phyloP scores from a whole-genome alignment of 2,329 filamentous ascomycete species.

The Scedosporium apiospermum region DNA sequence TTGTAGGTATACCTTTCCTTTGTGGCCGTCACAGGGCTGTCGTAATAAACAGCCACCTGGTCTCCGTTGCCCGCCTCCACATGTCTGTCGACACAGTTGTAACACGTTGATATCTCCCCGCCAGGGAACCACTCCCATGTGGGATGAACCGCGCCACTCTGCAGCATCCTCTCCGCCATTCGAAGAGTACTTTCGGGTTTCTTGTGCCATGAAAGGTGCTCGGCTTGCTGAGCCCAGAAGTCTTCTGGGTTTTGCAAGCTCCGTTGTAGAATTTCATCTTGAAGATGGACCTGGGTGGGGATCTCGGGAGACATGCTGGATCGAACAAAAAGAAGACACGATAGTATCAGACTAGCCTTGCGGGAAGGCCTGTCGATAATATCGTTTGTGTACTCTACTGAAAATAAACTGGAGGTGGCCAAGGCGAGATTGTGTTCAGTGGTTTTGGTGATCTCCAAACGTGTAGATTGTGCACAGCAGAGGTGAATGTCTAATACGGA shows the following conservation, averaged over 20 bases:
- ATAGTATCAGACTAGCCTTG: too few species aligned
- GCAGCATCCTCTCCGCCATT: slow-evolving; percentile 52
- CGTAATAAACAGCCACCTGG: slow-evolving; percentile 70
- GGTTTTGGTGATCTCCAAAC: too few species aligned
- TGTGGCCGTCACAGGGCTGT: slow-evolving; percentile 70
- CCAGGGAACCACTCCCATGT: slow-evolving; percentile 88
- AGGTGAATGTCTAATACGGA: too few species aligned
- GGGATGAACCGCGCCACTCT: slow-evolving; percentile 52
- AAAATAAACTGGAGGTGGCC: too few species aligned
- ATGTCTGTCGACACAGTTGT: slow-evolving; percentile 86
- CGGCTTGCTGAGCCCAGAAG: slow-evolving; percentile 71
- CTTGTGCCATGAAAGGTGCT: slow-evolving; percentile 72
- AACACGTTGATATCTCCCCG: slow-evolving; percentile 82
- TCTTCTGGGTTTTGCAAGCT: slow-evolving; percentile 58
- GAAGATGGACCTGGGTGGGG: slow-evolving; percentile 23
- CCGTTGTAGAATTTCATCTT: slow-evolving; percentile 39
- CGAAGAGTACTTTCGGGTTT: slow-evolving; percentile 55
- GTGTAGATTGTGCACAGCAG: too few species aligned
- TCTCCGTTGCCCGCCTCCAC: slow-evolving; percentile 68
- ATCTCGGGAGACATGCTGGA: too few species aligned
- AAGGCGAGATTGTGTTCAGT: too few species aligned
- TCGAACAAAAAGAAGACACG: too few species aligned
- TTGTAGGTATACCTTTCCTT: slow-evolving; percentile 68
- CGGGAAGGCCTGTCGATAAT: too few species aligned
- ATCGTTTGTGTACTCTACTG: too few species aligned